These are phyloP conservation scores for Mercurialis annua DNA, from an alignment of 345 rosid genomes.

Conservation along the genomic window DNA sequence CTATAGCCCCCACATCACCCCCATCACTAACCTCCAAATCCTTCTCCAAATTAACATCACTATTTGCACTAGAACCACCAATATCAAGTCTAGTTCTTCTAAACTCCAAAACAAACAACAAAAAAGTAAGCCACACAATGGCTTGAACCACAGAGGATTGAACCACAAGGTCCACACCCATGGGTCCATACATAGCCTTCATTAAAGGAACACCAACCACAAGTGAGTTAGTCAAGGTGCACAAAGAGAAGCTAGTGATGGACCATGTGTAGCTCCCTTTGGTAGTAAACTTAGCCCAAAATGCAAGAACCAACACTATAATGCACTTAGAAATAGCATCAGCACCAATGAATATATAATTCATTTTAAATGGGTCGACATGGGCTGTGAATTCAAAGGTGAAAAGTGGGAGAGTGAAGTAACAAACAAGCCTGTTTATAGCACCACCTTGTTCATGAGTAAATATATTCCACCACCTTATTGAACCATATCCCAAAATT, in stretches of 20 bases:
- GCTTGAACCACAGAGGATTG: conserved; percentile 66
- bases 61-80: conserved; percentile 12
- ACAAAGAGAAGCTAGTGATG: conserved; percentile 70
- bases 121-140: conserved; percentile 66
- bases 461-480: conserved; percentile 82
- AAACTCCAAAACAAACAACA: conserved; percentile 67
- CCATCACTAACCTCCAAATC: conserved; percentile 32
- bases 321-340: conserved; percentile 67
- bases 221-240: conserved; percentile 61
- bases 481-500: conserved; percentile 77
- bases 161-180: conserved; percentile 71
- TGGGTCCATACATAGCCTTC: conserved; percentile 69
- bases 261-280: conserved; percentile 77
- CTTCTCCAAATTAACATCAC: neutral
- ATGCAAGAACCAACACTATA: conserved; percentile 45
- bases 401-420: conserved; percentile 79
- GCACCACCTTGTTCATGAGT: conserved; percentile 73
- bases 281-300: conserved; percentile 63
- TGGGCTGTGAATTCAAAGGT: conserved; percentile 69
- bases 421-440: conserved; percentile 70
- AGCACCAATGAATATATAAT: conserved; percentile 54
- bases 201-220: conserved; percentile 72
- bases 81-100: conserved; percentile 33
- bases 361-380: conserved; percentile 71
- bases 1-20: neutral